Evolutionary conservation across 1,284 basidiomycete species (phyloP), one percentile per base, ranked within the genome.

Genomic region (Somion occarium): DNA sequence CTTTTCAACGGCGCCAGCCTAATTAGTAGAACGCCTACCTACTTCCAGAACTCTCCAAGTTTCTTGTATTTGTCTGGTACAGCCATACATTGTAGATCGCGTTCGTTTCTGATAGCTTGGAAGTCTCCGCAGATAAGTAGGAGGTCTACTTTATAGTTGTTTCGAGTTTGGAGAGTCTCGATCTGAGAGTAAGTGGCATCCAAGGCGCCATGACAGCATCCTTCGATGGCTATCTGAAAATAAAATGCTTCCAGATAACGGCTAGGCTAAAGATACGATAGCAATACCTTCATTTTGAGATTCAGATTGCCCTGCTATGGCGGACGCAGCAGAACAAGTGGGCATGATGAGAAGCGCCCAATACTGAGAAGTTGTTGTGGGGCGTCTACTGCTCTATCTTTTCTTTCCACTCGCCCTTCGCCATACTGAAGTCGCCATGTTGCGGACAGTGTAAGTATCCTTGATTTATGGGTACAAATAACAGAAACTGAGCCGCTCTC

Each of bases 61-160:
- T 79, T 72, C 52, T 84, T 85, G 71, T 94, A 98, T 69, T 98
- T 99, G 52, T 80, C 74, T 0, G 96, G 96, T 0, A 94, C 92
- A 25, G 94, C 86, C 79, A 99, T 89, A 55, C 88, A 91, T 57
- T 89, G 80, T 43, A 98, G 76, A 70, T 99, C 97, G 52, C 83
- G 75, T 55, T 78, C 73, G 60, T 97, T 97, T 25, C 96, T 79
- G 44, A 98, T 76, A 7, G 97, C 95, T 70, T 96, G 91, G 63
- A 99, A 98, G 72, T 99, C 96, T 15, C 97, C 97, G 56, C 93
- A 94, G 42, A 96, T 85, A 38, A 99, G 78, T 2, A 99, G 79
- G 1, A 95, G 72, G 62, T 96, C 91, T 49, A 96, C 80, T 47
- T 82, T 84, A 65, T 84, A 83, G 15, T 70, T 69, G 61, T 88